These are phyloP conservation scores for Rhodomyrtus tomentosa DNA, from an alignment of 345 rosid genomes.

Conservation along the genomic window DNA sequence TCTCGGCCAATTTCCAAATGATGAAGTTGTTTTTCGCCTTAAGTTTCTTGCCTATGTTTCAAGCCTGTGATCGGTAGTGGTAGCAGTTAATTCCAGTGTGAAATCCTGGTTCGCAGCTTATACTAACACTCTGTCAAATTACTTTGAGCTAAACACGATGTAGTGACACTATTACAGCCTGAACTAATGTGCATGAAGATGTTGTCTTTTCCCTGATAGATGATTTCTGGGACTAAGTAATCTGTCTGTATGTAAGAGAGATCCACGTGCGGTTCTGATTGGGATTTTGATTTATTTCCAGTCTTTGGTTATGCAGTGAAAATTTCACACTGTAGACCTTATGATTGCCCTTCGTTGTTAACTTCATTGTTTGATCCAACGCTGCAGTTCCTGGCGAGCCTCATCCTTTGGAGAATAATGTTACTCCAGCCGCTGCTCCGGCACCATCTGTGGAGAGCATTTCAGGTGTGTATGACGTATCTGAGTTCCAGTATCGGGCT, in stretches of 20 bases:
- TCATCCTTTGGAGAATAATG: conserved; percentile 31
- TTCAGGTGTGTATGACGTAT: conserved; percentile 32
- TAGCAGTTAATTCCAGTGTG: background rate
- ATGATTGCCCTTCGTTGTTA: background rate
- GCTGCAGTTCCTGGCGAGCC: conserved; percentile 80
- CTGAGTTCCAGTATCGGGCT: background rate
- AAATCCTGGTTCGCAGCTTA: background rate
- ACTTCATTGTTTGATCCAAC: background rate
- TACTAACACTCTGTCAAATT: background rate
- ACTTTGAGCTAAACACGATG: background rate
- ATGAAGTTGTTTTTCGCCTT: background rate
- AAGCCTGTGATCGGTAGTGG: background rate
- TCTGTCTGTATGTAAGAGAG: background rate
- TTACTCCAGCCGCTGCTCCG: conserved; percentile 46
- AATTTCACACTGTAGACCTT: background rate
- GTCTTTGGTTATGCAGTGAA: background rate
- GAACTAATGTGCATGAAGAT: background rate
- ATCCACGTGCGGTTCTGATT: background rate
- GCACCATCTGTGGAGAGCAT: conserved; percentile 24
- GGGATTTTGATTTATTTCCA: background rate
- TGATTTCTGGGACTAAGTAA: background rate
- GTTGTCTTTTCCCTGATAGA: background rate
- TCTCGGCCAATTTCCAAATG: background rate
- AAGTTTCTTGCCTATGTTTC: background rate
- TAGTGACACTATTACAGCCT: background rate